Percentiles rank a stretch among this genome's conserved stretches.
Evolutionary conservation across 805 yeast genomes (phyloP).

Genomic region (Nakazawaea wyomingensis): DNA sequence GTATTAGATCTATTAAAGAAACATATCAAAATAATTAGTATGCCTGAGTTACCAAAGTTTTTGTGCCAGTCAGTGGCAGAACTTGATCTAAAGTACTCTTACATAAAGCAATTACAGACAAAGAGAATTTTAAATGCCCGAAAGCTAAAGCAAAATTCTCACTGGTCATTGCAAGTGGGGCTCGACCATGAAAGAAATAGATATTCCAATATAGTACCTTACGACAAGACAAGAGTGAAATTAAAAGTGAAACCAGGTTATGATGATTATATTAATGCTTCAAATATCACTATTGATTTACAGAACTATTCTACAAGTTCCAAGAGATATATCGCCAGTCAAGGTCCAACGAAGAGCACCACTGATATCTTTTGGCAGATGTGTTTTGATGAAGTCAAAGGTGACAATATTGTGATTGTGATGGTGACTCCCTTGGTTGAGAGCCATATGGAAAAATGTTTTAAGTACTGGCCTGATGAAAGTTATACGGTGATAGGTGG

Average conservation of each 20-base stretch:
- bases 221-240: conserved; percentile 52
- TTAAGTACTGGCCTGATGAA: conserved; percentile 31
- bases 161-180: conserved; percentile 17
- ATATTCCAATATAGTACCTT: conserved; percentile 61
- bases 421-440: conserved; percentile 70
- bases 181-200: conserved; percentile 39
- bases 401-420: conserved; percentile 41
- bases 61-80: not conserved
- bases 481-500: conserved; percentile 14
- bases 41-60: conserved; percentile 3
- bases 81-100: conserved; percentile 1
- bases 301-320: conserved; percentile 7
- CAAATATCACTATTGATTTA: conserved; percentile 21
- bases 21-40: not conserved
- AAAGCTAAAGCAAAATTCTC: conserved; percentile 7
- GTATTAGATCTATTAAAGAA: not conserved
- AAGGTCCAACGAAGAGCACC: conserved; percentile 50
- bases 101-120: conserved; percentile 1
- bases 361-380: conserved; percentile 42
- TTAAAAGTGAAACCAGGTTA: conserved; percentile 25
- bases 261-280: conserved; percentile 35
- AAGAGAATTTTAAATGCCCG: not conserved
- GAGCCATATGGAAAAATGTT: conserved; percentile 34
- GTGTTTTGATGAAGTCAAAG: conserved; percentile 22
- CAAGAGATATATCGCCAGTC: conserved; percentile 58